A percentile compares a stretch with the other conserved stretches of the same genome.
phyloP scores from a whole-genome alignment of 768 basidiomycete species.

The Russula ochroleuca region DNA sequence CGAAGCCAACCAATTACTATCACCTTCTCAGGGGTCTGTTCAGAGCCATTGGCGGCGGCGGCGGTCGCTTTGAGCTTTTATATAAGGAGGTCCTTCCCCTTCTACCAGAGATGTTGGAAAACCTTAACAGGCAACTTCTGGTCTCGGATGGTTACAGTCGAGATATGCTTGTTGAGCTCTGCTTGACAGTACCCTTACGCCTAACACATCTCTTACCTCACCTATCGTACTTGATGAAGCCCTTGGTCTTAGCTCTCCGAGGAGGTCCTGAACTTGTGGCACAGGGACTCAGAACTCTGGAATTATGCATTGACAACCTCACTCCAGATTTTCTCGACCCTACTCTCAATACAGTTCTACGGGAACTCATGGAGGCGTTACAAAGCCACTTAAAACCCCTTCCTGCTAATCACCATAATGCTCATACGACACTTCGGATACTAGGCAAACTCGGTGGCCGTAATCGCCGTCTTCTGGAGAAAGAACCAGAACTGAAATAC shows the following conservation, averaged over 20 bases:
- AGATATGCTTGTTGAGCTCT: constrained; percentile 95
- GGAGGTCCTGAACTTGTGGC: constrained; percentile 87
- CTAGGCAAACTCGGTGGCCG: constrained; percentile 94
- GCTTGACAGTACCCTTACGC: constrained; percentile 92
- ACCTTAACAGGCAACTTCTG: constrained; percentile 82
- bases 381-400: constrained; percentile 87
- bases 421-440: constrained; percentile 93
- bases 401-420: constrained; percentile 82
- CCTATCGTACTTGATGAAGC: constrained; percentile 93
- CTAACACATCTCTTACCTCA: constrained; percentile 94
- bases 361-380: constrained; percentile 92
- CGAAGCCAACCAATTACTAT: constrained; percentile 89
- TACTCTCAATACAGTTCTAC: constrained; percentile 84
- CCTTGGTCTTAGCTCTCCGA: constrained; percentile 83
- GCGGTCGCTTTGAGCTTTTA: constrained; percentile 87
- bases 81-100: constrained; percentile 96
- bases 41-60: constrained; percentile 86
- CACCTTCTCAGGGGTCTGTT: constrained; percentile 89
- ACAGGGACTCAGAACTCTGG: constrained; percentile 92
- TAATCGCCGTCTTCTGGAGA: constrained; percentile 80
- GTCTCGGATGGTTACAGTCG: constrained; percentile 76
- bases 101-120: constrained; percentile 95
- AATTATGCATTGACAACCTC: constrained; percentile 98
- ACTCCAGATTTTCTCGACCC: constrained; percentile 98
- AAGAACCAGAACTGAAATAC: constrained; percentile 73